Evolutionary conservation across 768 basidiomycete species (phyloP), one percentile per base, ranked within the genome.

Genomic region (Ramaria sp.): DNA sequence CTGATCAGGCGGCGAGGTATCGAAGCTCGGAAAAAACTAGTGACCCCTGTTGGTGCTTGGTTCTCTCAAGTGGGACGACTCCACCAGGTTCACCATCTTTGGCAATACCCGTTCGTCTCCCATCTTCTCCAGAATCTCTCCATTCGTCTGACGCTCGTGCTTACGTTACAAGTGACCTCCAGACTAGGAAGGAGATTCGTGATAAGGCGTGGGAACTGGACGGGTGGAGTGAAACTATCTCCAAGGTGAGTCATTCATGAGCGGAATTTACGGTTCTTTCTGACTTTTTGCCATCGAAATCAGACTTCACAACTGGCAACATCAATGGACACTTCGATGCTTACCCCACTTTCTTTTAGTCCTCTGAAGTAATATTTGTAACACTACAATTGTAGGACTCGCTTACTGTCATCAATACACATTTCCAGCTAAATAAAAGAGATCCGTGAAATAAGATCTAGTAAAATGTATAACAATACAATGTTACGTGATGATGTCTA

Each of bases 131-230:
- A 41, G 15, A n/a, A 22, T 10, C n/a, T n/a, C n/a, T n/a, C n/a
- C n/a, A n/a, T n/a, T n/a, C 32, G 24, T 15, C 56, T 63, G 54
- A 54, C 56, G 59, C 53, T 53, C 30, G 5, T 44, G 37, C 6
- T 50, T 56, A 7, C 41, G 39, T 48, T 63, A 61, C 12, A 57
- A 88, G 87, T 54, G 79, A 79, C 61, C 74, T 96, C 54, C 82
- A 90, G 58, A 77, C 77, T 7, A 76, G 95, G 57, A 95, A 92
- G 68, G 82, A 87, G 60, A 81, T 74, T 41, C 78, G 95, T 39
- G 88, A 95, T 67, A 79, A 83, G 66, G 92, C 93, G 22, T 99
- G 95, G 95, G 79, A 88, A 62, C 76, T 91, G 60, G 90, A 94
- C 58, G 92, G 91, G 4, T 99, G 95, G 95, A 86, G 88, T 42